These are phyloP conservation scores for Pseudonitzschia multiseries DNA, from an alignment of 108 stramenopile species.

Conservation along the genomic window DNA sequence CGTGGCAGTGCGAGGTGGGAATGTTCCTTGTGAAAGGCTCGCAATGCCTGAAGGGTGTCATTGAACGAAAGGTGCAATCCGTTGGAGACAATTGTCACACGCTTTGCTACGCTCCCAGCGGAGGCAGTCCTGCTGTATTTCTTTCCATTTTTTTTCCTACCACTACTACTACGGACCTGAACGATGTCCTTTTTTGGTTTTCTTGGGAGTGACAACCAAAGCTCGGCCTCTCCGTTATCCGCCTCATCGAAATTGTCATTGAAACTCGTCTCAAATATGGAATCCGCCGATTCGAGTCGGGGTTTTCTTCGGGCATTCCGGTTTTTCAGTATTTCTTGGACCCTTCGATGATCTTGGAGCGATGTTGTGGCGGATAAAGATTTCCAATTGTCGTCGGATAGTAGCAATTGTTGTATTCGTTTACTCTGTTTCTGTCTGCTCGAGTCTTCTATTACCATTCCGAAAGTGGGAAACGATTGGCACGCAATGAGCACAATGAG, in stretches of 20 bases:
- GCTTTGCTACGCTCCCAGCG: not conserved
- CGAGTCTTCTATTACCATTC: conserved; percentile 1
- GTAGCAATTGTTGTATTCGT: not conserved
- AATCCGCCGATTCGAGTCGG: not conserved
- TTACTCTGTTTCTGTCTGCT: not conserved
- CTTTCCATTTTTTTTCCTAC: not conserved
- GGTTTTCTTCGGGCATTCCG: conserved; percentile 10
- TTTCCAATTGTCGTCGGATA: not conserved
- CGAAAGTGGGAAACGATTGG: not conserved
- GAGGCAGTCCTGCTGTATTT: not conserved
- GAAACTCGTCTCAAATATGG: not conserved
- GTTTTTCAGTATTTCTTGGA: conserved; percentile 13
- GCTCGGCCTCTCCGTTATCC: not conserved
- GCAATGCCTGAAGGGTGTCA: conserved; percentile 49
- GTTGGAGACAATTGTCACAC: conserved; percentile 10
- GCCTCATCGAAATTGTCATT: not conserved
- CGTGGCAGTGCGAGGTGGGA: conserved; percentile 64
- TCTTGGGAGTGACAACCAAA: not conserved
- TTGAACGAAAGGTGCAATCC: conserved; percentile 52
- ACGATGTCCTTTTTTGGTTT: not conserved
- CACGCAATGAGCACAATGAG: not conserved
- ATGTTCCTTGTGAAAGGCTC: conserved; percentile 50
- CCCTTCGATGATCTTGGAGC: conserved; percentile 5
- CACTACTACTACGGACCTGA: not conserved
- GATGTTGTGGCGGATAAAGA: conserved; percentile 8